Evolutionary conservation across 768 basidiomycete genomes (phyloP).

Genomic region (Boletus barrowsii): DNA sequence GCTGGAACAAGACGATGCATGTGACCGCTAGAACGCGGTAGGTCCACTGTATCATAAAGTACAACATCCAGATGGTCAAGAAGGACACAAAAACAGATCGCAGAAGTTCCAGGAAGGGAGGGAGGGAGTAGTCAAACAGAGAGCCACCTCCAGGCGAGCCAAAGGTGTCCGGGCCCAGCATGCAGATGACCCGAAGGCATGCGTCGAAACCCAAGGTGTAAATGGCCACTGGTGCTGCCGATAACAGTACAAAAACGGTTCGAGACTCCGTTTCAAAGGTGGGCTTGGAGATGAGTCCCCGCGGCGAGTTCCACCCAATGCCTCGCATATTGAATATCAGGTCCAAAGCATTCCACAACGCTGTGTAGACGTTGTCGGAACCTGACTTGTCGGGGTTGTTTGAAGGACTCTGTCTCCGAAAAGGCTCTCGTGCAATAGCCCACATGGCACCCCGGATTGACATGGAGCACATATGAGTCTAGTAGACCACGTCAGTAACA

Average conservation of each 20-base stretch:
- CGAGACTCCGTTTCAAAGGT: conserved; percentile 16
- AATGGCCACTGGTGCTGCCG: conserved; percentile 3
- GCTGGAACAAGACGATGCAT: conserved; percentile 44
- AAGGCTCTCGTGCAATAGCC: conserved; percentile 15
- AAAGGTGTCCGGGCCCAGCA: conserved; percentile 40
- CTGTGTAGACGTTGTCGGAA: conserved; percentile 1
- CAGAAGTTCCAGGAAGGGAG: conserved; percentile 28
- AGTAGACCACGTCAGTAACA: background rate
- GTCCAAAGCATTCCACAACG: conserved; percentile 27
- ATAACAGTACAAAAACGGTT: conserved; percentile 10
- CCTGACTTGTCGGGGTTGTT: background rate
- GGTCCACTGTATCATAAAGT: conserved; percentile 41
- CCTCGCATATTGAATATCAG: conserved; percentile 20
- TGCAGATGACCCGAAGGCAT: conserved; percentile 9
- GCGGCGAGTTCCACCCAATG: conserved; percentile 28
- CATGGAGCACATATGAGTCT: conserved; percentile 15
- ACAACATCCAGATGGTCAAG: conserved; percentile 35
- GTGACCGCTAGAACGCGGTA: conserved; percentile 44
- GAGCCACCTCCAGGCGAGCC: conserved; percentile 31
- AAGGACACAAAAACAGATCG: conserved; percentile 43
- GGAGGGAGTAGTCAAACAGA: conserved; percentile 36
- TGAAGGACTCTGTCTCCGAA: conserved; percentile 2
- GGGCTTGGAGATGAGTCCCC: conserved; percentile 13
- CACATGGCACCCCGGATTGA: conserved; percentile 16
- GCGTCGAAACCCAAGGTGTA: conserved; percentile 9